Evolutionary conservation across 352 stramenopile genomes (phyloP), one percentile per base, ranked within the genome.

Genomic region (Pythium myriotylum): DNA sequence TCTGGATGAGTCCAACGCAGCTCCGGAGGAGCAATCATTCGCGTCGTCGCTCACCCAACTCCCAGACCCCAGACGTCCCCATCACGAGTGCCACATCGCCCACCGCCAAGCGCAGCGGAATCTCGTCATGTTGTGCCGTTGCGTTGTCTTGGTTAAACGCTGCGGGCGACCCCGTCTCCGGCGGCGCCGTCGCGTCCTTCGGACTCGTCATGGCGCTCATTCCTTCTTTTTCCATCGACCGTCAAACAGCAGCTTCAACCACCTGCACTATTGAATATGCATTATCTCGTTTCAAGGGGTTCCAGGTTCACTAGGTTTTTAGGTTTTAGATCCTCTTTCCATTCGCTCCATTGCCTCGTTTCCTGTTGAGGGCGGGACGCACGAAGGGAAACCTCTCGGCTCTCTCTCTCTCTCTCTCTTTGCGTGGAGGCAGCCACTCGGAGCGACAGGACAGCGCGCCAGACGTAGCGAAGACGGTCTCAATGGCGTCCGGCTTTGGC

Each of bases 91-190:
- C 79, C 35, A 74, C 67, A 12, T 70, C 72, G 1, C 83, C 83
- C 2, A 95, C 73, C 17, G 72, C 79, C 24, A 95, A 42, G 8
- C 60, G 58, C 17, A 95, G 79, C 1, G 84, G 79, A 53, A 94
- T 92, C 61, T 65, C 51, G 43, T 79, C 58, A n/a, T 20, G 24
- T 14, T 17, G 6, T 4, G 22, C 13, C 43, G 27, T 40, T 59
- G 48, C 29, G 3, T 23, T 29, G 12, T 62, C 46, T 7, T 45
- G 26, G 7, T 26, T 26, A 6, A n/a, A 40, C 10, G 23, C 43
- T 14, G n/a, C 20, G 2, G 23, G 0, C 5, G 37, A 24, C 9
- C 40, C 58, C 3, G 19, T 32, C 9, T 46, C 40, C 54, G 47
- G 4, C 23, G 33, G 39, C 0, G 29, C 29, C 12, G 19, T 58